Percentiles rank a stretch among this genome's conserved stretches.
Conservation (phyloP, 352 stramenopile species). For the Globisporangium emineosum region DNA sequence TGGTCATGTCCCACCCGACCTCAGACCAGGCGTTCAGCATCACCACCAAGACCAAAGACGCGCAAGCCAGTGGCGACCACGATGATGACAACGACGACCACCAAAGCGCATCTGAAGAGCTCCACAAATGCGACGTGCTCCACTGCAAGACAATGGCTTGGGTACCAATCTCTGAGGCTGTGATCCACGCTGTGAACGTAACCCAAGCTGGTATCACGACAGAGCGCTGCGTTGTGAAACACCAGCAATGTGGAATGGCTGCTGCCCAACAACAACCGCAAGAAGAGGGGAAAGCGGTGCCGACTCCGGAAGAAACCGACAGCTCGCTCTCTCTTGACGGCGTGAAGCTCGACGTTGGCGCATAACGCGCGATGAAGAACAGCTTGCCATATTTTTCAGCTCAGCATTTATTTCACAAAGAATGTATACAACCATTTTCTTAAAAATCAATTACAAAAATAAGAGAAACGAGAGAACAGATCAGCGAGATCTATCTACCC, state of each 20-base stretch:
- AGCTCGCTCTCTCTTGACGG: slow-evolving; percentile 33
- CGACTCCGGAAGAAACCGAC: slow-evolving; percentile 25
- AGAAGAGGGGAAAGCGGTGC: slow-evolving; percentile 11
- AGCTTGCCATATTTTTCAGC: not conserved
- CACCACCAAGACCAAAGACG: slow-evolving; percentile 21
- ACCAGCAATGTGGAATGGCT: not conserved
- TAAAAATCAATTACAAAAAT: not conserved
- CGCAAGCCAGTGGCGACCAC: slow-evolving; percentile 14
- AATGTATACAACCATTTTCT: not conserved
- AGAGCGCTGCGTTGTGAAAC: slow-evolving; percentile 22
- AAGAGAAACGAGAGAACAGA: not conserved
- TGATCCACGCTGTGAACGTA: slow-evolving; percentile 44
- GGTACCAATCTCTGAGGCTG: slow-evolving; percentile 1
- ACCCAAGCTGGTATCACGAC: slow-evolving; percentile 39
- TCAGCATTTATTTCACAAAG: not conserved
- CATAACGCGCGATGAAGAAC: not conserved
- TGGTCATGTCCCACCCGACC: slow-evolving; percentile 27
- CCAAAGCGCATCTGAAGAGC: not conserved
- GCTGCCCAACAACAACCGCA: slow-evolving; percentile 14
- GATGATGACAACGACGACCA: slow-evolving; percentile 36
- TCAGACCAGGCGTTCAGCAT: slow-evolving; percentile 34
- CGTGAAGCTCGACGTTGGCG: slow-evolving; percentile 27
- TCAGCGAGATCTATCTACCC: not conserved
- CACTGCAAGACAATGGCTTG: slow-evolving; percentile 40
- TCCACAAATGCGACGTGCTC: slow-evolving; percentile 60